Evolutionary conservation across 306 rosid species (phyloP).

Genomic region (Dryas alaskensis): DNA sequence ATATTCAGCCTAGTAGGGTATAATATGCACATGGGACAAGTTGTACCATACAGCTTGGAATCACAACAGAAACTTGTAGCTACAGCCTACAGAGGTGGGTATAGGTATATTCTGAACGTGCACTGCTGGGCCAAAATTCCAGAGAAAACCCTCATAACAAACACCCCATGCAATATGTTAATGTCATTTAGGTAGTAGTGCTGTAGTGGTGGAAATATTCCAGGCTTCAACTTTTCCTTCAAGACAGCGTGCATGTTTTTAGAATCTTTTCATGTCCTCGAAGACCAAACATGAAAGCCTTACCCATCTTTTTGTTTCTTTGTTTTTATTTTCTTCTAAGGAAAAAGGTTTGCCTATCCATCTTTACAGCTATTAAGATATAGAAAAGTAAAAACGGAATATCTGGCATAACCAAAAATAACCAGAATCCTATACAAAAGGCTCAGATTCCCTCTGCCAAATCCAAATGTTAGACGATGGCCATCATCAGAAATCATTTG

Average conservation of each 20-base stretch:
- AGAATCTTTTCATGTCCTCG: slow-evolving; percentile 25
- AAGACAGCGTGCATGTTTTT: slow-evolving; percentile 7
- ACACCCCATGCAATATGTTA: neutral
- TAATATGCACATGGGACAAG: neutral
- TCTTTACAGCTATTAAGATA: slow-evolving; percentile 31
- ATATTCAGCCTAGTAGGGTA: neutral
- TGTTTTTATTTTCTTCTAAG: neutral
- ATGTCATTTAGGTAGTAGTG: neutral
- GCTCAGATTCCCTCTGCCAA: slow-evolving; percentile 8
- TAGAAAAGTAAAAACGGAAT: slow-evolving; percentile 18
- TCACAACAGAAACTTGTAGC: neutral
- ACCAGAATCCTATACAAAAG: slow-evolving; percentile 13
- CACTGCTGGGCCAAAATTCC: neutral
- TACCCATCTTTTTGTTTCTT: neutral
- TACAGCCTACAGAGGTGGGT: neutral
- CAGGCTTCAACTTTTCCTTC: slow-evolving; percentile 17
- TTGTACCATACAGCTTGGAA: neutral
- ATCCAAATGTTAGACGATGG: neutral
- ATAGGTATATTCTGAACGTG: slow-evolving; percentile 31
- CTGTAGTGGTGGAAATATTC: slow-evolving; percentile 16
- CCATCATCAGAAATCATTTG: neutral
- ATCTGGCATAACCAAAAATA: neutral
- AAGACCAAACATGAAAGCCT: slow-evolving; percentile 15
- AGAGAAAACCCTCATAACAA: slow-evolving; percentile 4
- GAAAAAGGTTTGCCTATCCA: slow-evolving; percentile 4